Conservation (phyloP, 2,329 filamentous ascomycete genomes). For the Trichoderma atrobrunneum region DNA sequence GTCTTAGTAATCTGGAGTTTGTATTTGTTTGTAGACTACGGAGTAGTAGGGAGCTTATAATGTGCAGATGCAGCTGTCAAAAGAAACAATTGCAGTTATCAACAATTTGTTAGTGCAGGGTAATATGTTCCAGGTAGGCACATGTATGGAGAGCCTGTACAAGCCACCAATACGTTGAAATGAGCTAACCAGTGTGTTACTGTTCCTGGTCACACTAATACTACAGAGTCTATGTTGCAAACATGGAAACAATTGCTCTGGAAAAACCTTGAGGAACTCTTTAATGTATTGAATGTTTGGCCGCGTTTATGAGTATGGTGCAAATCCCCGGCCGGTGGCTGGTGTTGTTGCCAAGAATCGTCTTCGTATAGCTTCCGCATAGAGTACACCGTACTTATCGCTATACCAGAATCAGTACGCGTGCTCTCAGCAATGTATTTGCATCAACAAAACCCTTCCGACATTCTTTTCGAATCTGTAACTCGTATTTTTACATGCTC, state of each 20-base stretch:
- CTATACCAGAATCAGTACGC: background rate
- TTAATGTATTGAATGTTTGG: background rate
- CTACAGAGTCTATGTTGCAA: background rate
- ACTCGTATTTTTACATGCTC: background rate
- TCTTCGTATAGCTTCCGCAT: background rate
- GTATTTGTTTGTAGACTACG: background rate
- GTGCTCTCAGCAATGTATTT: background rate
- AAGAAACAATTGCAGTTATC: background rate
- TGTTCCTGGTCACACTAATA: background rate
- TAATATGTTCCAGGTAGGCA: background rate
- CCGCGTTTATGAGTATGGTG: background rate
- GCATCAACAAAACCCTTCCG: background rate
- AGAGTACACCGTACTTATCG: background rate
- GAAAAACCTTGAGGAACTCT: no score
- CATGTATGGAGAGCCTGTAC: background rate
- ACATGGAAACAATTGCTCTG: background rate
- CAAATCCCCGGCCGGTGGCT: background rate
- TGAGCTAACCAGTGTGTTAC: background rate
- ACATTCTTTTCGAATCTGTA: background rate
- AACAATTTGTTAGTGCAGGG: background rate
- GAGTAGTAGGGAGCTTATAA: no score
- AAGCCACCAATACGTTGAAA: background rate
- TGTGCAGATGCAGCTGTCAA: background rate
- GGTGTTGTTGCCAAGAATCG: background rate
- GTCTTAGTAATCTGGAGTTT: background rate